Base-by-base conservation (phyloP, 2,329 filamentous ascomycete species). In the Cladobotryum mycophilum region DNA sequence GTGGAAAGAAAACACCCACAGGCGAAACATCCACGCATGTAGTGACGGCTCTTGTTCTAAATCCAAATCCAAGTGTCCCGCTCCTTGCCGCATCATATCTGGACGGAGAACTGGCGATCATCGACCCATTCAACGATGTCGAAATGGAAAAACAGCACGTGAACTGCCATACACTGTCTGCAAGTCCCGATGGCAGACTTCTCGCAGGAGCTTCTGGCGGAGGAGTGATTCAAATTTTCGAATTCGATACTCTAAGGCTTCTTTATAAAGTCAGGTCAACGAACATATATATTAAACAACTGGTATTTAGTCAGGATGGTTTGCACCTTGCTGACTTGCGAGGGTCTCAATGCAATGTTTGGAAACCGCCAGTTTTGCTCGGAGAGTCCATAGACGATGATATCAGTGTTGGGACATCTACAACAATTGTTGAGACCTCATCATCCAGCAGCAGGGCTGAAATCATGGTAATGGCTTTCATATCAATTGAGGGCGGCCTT, bases 331-430 rank as follows among this genome's bases (percentile, higher is more conserved):
- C 58, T 5, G 69, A 71, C 49, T 62, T 70, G 20, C 54, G 67
- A 52, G 64, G 62, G 3, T 51, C 60, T 1, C 63, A 68, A 48
- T 70, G 65, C 55, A 66, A 61, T 40, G 61, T 71, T 41, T 71
- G 68, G 69, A 63, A 70, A 48, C 65, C 68, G 1, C 52, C 54
- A 20, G 56, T 55, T 12, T 55, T 65, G 11, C 48, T 65, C 37
- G 50, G 60, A 25, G 61, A 63, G 30, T 45, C 56, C 8, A 33
- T 61, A 9, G 55, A 52, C 15, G 64, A 67, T 36, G 60, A 61
- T 33, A 60, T 55, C 50, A 64, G 60, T 45, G 58, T 54, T 14
- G 38, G 41, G 8, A 57, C 58, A 30, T 59, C 56, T 7, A 55
- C 47, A 3, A 50, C 60, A 9, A 17, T 60, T 4, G 50, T 60